Conservation (phyloP, 768 basidiomycete genomes). For the Panaeolus papilionaceus region DNA sequence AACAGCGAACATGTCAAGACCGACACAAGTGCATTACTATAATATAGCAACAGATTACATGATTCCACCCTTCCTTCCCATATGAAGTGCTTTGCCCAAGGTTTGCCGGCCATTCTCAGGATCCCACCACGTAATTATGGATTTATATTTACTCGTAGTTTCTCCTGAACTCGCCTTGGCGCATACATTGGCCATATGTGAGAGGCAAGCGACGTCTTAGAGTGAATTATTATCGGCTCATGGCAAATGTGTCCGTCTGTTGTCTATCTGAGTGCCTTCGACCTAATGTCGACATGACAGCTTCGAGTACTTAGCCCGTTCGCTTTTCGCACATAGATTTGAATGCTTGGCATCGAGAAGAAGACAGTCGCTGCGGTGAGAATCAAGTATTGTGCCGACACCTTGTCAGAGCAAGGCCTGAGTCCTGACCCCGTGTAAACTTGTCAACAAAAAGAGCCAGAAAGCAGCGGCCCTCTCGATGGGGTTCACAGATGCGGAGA, state of each 20-base stretch:
- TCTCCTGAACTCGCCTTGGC: background rate
- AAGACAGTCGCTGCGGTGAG: background rate
- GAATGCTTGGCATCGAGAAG: constrained; percentile 8
- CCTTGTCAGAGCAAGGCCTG: background rate
- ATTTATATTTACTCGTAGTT: background rate
- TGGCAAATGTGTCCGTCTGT: background rate
- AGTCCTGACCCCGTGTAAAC: constrained; percentile 9
- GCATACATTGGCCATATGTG: background rate
- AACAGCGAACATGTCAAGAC: background rate
- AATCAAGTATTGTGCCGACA: constrained; percentile 1
- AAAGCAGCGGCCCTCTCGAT: background rate
- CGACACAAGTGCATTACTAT: background rate
- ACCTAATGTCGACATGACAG: background rate
- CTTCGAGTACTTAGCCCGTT: background rate
- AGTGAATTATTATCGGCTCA: background rate
- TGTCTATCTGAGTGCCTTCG: background rate
- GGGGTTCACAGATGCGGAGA: background rate
- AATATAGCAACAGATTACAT: background rate
- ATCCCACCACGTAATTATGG: background rate
- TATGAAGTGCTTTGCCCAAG: background rate
- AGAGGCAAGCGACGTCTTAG: background rate
- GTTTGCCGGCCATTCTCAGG: background rate
- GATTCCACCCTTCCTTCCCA: background rate
- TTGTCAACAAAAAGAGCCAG: background rate
- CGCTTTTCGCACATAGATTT: background rate